phyloP scores from a whole-genome alignment of 1,284 basidiomycete genomes.

The Apiotrichum domesticum region DNA sequence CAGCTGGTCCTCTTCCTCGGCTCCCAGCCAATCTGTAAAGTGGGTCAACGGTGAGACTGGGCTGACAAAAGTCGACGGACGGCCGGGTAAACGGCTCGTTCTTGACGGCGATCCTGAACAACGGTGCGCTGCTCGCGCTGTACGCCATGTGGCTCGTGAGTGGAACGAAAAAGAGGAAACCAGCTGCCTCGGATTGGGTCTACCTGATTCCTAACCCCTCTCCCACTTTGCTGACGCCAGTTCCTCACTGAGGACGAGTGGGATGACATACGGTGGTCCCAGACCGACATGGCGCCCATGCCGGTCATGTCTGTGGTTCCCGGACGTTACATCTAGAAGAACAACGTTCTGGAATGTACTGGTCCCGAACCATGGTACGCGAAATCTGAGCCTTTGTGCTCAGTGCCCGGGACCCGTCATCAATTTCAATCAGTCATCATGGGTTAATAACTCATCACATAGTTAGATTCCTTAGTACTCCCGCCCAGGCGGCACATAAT shows the following conservation, averaged over 20 bases:
- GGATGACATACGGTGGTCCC: conserved; percentile 9
- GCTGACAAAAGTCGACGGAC: conserved; percentile 52
- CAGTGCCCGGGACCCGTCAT: too few species aligned
- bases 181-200: too few species aligned
- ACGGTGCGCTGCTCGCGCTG: conserved; percentile 60
- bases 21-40: conserved; percentile 66
- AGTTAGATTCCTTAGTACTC: too few species aligned
- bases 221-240: conserved; percentile 10
- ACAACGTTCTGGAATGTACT: too few species aligned
- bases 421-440: too few species aligned
- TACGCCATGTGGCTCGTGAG: conserved; percentile 74
- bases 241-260: conserved; percentile 40
- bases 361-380: too few species aligned
- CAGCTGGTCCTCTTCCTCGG: conserved; percentile 74
- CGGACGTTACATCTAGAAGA: too few species aligned
- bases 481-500: too few species aligned
- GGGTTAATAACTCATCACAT: too few species aligned
- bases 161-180: conserved; percentile 6
- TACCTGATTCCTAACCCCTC: neutral
- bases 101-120: conserved; percentile 59
- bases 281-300: conserved; percentile 1
- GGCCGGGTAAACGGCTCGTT: conserved; percentile 72
- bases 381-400: too few species aligned
- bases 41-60: conserved; percentile 43
- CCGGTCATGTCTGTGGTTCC: neutral